Evolutionary conservation across 805 yeast genomes (phyloP), one percentile per base, ranked within the genome.

Genomic region (Starmera pachycereana): DNA sequence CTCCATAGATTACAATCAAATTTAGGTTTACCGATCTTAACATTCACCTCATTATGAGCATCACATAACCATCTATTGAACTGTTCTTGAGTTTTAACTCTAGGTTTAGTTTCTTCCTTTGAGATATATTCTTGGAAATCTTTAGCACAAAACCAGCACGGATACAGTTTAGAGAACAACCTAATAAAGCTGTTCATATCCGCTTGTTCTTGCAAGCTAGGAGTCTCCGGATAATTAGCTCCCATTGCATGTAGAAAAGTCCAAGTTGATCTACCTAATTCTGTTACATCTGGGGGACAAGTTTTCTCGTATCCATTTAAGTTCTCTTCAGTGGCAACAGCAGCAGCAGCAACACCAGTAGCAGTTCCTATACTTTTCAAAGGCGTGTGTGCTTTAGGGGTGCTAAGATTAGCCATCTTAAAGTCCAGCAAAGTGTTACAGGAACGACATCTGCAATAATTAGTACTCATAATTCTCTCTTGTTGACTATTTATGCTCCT

Each of bases 1-100:
- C 80, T 80, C 98, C 98, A 92, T 47, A 84, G 69, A 42, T 78
- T 68, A 53, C 97, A 90, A 56, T 90, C 88, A 56, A 92, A 92
- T 41, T 65, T 66, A 7, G 85, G 86, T 61, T 92, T 92, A 1
- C 95, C 95, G 25, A 90, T 57, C 58, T 88, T 89, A 14, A 58
- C 66, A 59, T 92, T 92, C n/a, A 92, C 97, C 31, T 74, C 84
- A 54, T 92, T 92, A 62, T 92, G 98, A 3, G 97, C 97, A 45
- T 78, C 83, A 62, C 97, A 92, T 40, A 92, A 63, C 98, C 98
- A 92, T 49, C 61, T 67, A 1, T 96, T 94, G 51, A 92, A 76
- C 40, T 76, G 81, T 39, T 87, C 95, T 49, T 84, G 86, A 6
- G 74, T 71, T 14, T 62, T 65, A 4, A 78, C 82, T 41, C 65